Evolutionary conservation across 2,329 filamentous ascomycete species (phyloP).

Genomic region (Emericellopsis cladophorae): DNA sequence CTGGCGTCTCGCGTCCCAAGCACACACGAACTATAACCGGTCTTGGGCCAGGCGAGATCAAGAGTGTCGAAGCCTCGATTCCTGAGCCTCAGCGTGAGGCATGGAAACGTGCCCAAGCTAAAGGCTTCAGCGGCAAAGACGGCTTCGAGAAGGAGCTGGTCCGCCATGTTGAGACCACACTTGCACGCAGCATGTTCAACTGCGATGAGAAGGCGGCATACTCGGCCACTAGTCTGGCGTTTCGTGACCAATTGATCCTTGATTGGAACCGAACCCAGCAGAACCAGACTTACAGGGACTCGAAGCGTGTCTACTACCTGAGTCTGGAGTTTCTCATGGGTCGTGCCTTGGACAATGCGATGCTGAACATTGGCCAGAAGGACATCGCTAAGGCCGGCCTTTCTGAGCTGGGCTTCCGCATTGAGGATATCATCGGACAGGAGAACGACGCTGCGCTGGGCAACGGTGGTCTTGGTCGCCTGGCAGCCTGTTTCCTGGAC

Average conservation of each 20-base stretch:
- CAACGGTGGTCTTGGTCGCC: constrained; percentile 86
- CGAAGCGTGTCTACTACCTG: constrained; percentile 93
- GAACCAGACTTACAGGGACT: constrained; percentile 78
- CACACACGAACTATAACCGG: constrained; percentile 96
- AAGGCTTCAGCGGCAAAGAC: constrained; percentile 65
- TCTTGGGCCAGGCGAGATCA: constrained; percentile 83
- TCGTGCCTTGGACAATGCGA: constrained; percentile 90
- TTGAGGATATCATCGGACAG: constrained; percentile 89
- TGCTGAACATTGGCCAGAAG: constrained; percentile 90
- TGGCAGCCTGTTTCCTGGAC: constrained; percentile 95
- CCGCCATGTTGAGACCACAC: constrained; percentile 88
- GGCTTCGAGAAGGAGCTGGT: constrained; percentile 82
- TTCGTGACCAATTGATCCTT: constrained; percentile 83
- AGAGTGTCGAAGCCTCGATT: constrained; percentile 79
- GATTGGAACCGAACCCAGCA: constrained; percentile 99
- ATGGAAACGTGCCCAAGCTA: constrained; percentile 52
- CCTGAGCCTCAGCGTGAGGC: constrained; percentile 79
- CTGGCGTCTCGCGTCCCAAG: constrained; percentile 77
- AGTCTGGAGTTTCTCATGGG: constrained; percentile 98
- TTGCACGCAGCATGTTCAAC: constrained; percentile 94
- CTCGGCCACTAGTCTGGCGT: constrained; percentile 78
- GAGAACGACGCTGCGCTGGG: constrained; percentile 94
- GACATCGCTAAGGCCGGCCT: constrained; percentile 75
- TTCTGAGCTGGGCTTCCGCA: constrained; percentile 81
- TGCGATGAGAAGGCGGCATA: constrained; percentile 94